Evolutionary conservation across 768 basidiomycete genomes (phyloP).

Genomic region (Dacryopinax spathularia): DNA sequence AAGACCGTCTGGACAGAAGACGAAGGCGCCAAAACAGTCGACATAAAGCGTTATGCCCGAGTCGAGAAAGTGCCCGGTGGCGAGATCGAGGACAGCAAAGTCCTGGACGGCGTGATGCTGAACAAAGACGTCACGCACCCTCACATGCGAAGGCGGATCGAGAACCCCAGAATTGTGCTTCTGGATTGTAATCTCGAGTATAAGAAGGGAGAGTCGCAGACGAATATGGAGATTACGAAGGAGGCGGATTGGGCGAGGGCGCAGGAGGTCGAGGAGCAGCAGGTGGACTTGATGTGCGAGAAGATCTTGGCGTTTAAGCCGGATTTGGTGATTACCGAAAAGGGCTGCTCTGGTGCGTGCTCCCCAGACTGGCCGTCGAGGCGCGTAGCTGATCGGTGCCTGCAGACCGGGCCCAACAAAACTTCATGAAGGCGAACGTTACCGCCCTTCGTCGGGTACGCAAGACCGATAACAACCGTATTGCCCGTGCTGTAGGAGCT

Average conservation of each 20-base stretch:
- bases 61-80: conserved; percentile 97
- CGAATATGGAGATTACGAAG: conserved; percentile 94
- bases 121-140: conserved; percentile 99
- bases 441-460: conserved; percentile 94
- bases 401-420: conserved; percentile 81
- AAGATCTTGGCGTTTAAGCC: conserved; percentile 86
- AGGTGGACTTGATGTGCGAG: conserved; percentile 74
- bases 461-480: conserved; percentile 97
- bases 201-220: conserved; percentile 97
- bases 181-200: conserved; percentile 95
- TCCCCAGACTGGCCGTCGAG: not conserved
- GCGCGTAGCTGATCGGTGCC: not conserved
- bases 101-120: conserved; percentile 83
- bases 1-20: conserved; percentile 72
- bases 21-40: conserved; percentile 69
- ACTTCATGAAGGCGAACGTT: conserved; percentile 73
- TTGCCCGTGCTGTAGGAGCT: conserved; percentile 87
- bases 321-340: conserved; percentile 90
- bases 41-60: conserved; percentile 94
- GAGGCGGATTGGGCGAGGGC: conserved; percentile 86
- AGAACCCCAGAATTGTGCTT: conserved; percentile 73
- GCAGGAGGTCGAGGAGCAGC: conserved; percentile 92
- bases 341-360: conserved; percentile 80
- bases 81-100: conserved; percentile 83
- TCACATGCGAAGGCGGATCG: conserved; percentile 83